Conservation (phyloP, 2,329 filamentous ascomycete species). For the Fusarium stilboides region DNA sequence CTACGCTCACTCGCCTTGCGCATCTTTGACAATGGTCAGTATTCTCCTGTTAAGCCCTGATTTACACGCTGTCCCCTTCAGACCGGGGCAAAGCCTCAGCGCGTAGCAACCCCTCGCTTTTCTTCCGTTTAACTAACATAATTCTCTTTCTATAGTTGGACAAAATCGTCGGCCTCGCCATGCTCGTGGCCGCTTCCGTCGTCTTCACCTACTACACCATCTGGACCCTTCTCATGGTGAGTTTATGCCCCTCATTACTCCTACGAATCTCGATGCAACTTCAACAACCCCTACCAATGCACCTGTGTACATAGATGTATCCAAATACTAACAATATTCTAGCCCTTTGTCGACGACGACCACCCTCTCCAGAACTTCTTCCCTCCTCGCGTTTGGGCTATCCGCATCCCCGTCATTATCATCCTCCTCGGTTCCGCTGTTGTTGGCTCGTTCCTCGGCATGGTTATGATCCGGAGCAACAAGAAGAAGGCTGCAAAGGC, state of each 20-base stretch:
- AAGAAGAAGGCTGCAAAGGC: conserved; percentile 97
- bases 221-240: conserved; percentile 97
- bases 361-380: conserved; percentile 96
- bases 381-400: conserved; percentile 97
- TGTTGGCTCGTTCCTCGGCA: conserved; percentile 93
- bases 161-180: conserved; percentile 80
- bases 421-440: conserved; percentile 92
- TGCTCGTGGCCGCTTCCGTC: conserved; percentile 76
- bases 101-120: conserved; percentile 45
- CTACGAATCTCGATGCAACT: conserved; percentile 13
- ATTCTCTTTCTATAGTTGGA: conserved; percentile 77
- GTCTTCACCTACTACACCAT: conserved; percentile 91
- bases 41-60: conserved; percentile 1
- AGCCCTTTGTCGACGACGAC: conserved; percentile 98
- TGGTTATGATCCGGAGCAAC: conserved; percentile 99
- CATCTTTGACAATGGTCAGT: conserved; percentile 48
- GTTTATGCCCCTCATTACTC: conserved; percentile 42
- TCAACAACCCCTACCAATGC: conserved; percentile 3
- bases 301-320: conserved; percentile 4
- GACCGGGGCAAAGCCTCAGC: conserved; percentile 5
- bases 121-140: conserved; percentile 32
- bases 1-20: conserved; percentile 39
- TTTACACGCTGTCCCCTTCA: conserved; percentile 40
- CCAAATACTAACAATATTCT: conserved; percentile 37
- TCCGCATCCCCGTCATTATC: conserved; percentile 97